phyloP scores from a whole-genome alignment of 2,329 filamentous ascomycete species.

The Rutstroemia sp. region DNA sequence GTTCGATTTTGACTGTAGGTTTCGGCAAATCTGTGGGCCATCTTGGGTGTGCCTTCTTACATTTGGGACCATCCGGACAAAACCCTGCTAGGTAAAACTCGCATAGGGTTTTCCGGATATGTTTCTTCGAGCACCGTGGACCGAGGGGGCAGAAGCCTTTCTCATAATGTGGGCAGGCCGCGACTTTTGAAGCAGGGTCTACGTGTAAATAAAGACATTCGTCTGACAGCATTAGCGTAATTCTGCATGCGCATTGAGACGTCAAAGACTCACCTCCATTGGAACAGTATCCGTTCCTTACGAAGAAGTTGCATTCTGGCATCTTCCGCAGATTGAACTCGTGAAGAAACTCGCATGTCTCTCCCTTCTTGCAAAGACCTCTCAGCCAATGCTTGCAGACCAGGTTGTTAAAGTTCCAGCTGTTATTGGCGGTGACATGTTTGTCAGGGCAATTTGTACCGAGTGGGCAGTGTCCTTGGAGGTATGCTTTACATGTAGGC shows the following conservation, averaged over 20 bases:
- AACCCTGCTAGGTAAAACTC: constrained; percentile 87
- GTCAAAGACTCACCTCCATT: constrained; percentile 51
- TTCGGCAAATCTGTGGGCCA: constrained; percentile 69
- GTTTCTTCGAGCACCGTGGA: constrained; percentile 78
- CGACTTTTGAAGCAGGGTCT: constrained; percentile 71
- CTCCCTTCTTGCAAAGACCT: constrained; percentile 94
- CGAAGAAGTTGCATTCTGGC: constrained; percentile 97
- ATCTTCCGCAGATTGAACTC: constrained; percentile 98
- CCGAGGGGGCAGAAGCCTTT: constrained; percentile 91
- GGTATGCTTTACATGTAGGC: constrained; percentile 79
- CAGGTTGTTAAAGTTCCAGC: constrained; percentile 63
- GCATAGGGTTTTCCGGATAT: constrained; percentile 76
- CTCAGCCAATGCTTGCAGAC: constrained; percentile 99
- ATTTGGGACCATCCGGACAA: constrained; percentile 75
- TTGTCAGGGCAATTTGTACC: constrained; percentile 81
- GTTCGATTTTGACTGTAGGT: constrained; percentile 62
- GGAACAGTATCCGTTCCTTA: constrained; percentile 86
- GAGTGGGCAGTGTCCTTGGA: constrained; percentile 78
- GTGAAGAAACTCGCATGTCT: constrained; percentile 94
- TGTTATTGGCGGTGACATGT: constrained; percentile 43
- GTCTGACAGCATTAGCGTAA: constrained; percentile 39
- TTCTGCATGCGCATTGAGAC: neutral
- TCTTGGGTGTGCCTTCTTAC: constrained; percentile 73
- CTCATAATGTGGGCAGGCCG: constrained; percentile 85
- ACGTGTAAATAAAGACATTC: constrained; percentile 93